Base-by-base conservation (phyloP, 768 basidiomycete genomes). In the Fomitopsis serialis region DNA sequence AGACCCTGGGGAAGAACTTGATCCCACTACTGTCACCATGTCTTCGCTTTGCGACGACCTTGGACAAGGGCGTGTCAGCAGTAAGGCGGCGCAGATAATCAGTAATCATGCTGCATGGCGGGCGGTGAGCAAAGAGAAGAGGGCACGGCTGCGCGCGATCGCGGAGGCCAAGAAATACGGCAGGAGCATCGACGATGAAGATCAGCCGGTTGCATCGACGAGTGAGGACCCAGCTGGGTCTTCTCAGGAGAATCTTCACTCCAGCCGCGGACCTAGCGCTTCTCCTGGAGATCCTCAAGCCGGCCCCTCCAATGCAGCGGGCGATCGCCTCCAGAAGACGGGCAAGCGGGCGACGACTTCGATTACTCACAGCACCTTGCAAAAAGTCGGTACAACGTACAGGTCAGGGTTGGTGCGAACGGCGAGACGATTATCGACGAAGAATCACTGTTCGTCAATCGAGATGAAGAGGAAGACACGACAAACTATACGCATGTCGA, bases 391-490 rank as follows among this genome's bases (percentile, higher is more conserved):
- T 90, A 79, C 63, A 92, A 85, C 57, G 89, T 89, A 5, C 92
- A 94, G 71, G 81, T 96, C 58, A 84, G 90, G 34, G 85, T 92
- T 50, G 91, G 89, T 11, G 85, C 90, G 8, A 92, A 87, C 59
- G 92, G 92, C 52, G 86, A 92, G 68, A 86, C 89, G 7, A 80
- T 94, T 47, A 79, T 95, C 53, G 92, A 96, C 61, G 90, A 94
- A 65, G 82, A 89, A 23, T 90, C 89, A 12, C 70, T 94, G 19
- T 82, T 86, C 45, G 86, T 94, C 27, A 89, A 92, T 59, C 83
- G 89, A 10, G 70, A 72, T 46, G 75, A 78, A 19, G 87, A 85
- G 60, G 77, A 77, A 42, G 87, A 90, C 45, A 85, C 85, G 1
- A 76, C 79, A 24, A 75, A 80, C 54, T 89, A 90, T 62, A 85